Conservation (phyloP, 148 eudicot genomes). For the Suaeda aralocaspica region DNA sequence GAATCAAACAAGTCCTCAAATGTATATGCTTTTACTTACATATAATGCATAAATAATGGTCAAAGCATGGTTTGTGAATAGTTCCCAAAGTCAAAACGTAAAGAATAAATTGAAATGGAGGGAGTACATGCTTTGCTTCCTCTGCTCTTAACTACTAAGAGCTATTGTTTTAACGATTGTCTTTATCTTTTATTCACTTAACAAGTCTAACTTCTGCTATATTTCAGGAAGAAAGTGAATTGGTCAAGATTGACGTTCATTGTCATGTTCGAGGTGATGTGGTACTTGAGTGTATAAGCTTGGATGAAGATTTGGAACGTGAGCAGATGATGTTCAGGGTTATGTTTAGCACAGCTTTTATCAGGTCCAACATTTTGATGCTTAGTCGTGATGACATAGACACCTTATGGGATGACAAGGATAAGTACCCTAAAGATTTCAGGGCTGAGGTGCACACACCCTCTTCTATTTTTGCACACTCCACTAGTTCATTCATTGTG, state of each 20-base stretch:
- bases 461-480: neutral
- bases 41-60: too few species aligned
- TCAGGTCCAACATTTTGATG: constrained; percentile 76
- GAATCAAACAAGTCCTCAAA: too few species aligned
- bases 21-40: too few species aligned
- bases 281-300: constrained; percentile 76
- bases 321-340: constrained; percentile 74
- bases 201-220: constrained; percentile 1
- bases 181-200: neutral
- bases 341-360: constrained; percentile 88
- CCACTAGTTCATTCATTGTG: neutral
- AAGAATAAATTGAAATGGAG: too few species aligned
- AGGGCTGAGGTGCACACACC: constrained; percentile 57
- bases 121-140: too few species aligned
- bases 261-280: constrained; percentile 86
- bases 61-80: too few species aligned
- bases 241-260: constrained; percentile 66
- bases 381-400: constrained; percentile 81
- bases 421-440: constrained; percentile 60
- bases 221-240: constrained; percentile 65
- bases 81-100: too few species aligned
- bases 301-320: constrained; percentile 51
- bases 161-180: neutral
- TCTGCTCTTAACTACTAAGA: constrained; percentile 4
- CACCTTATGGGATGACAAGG: constrained; percentile 57